These are phyloP conservation scores for Solioccasus polychromus DNA, from an alignment of 768 basidiomycete genomes.

Conservation along the genomic window DNA sequence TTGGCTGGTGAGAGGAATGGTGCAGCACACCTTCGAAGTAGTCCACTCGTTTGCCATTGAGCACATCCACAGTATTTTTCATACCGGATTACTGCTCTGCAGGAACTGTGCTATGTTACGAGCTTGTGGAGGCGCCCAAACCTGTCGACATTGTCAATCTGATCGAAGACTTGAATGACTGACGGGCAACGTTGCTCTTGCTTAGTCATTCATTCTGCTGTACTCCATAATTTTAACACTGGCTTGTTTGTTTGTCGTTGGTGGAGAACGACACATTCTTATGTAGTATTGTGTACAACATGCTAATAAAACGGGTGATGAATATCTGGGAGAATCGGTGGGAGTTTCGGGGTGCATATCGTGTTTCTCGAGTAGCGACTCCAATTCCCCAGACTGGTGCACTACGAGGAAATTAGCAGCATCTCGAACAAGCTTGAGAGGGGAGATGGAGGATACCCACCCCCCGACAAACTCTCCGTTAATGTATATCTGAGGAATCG, in stretches of 20 bases:
- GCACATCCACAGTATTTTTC: conserved; percentile 84
- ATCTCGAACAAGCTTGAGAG: background rate
- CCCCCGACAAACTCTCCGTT: conserved; percentile 96
- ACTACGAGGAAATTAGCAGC: conserved; percentile 45
- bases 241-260: too few relatives aligned
- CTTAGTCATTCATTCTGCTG: too few relatives aligned
- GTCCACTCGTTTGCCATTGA: conserved; percentile 93
- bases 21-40: conserved; percentile 88
- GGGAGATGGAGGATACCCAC: conserved; percentile 81
- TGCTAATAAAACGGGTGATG: too few relatives aligned
- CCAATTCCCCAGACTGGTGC: conserved; percentile 96
- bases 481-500: conserved; percentile 92
- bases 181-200: too few relatives aligned
- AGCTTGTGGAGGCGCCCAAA: conserved; percentile 74
- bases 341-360: conserved; percentile 64
- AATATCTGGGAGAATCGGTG: too few relatives aligned
- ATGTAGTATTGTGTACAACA: too few relatives aligned
- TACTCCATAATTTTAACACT: too few relatives aligned
- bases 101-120: conserved; percentile 85
- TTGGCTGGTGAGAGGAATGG: conserved; percentile 89
- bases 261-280: too few relatives aligned
- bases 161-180: too few relatives aligned
- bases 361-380: conserved; percentile 71
- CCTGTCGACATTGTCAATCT: too few relatives aligned
- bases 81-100: conserved; percentile 81